phyloP scores from a whole-genome alignment of 257 asterid genomes.

The Jaltomata sinuosa region DNA sequence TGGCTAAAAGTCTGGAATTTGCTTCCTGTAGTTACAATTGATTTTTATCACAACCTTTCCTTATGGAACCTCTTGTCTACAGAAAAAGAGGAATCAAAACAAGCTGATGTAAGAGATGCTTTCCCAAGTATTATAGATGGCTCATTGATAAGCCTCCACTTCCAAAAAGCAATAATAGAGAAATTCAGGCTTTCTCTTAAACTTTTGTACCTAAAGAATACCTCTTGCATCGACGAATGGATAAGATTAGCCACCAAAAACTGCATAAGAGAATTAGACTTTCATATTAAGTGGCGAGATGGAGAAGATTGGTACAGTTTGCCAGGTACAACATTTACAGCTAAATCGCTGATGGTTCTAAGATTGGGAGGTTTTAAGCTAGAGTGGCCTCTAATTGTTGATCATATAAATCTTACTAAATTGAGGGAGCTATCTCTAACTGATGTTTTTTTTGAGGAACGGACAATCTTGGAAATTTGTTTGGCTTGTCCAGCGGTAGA shows the following conservation, averaged over 20 bases:
- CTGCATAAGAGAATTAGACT: not conserved
- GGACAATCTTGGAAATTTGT: not conserved
- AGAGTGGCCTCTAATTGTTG: not conserved
- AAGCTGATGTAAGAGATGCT: not conserved
- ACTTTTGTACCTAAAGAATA: not conserved
- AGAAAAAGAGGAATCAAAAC: not conserved
- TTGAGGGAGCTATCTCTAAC: not conserved
- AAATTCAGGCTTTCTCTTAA: not conserved
- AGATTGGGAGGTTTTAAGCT: not conserved
- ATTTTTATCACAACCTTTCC: not conserved
- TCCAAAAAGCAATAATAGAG: not conserved
- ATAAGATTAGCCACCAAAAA: not conserved
- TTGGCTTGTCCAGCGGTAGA: not conserved
- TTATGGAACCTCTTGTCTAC: not conserved
- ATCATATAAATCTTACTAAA: not conserved
- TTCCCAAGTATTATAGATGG: not conserved
- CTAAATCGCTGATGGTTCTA: not conserved
- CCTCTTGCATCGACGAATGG: not conserved
- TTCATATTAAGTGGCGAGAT: not conserved
- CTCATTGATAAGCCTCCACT: not conserved
- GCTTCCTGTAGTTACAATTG: not conserved
- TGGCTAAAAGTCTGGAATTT: not conserved
- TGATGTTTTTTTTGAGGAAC: not conserved
- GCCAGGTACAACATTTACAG: not conserved
- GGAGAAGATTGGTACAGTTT: not conserved